These are phyloP conservation scores for Entophlyctis luteolus DNA, from an alignment of 192 early-diverging fungal genomes.

Conservation along the genomic window DNA sequence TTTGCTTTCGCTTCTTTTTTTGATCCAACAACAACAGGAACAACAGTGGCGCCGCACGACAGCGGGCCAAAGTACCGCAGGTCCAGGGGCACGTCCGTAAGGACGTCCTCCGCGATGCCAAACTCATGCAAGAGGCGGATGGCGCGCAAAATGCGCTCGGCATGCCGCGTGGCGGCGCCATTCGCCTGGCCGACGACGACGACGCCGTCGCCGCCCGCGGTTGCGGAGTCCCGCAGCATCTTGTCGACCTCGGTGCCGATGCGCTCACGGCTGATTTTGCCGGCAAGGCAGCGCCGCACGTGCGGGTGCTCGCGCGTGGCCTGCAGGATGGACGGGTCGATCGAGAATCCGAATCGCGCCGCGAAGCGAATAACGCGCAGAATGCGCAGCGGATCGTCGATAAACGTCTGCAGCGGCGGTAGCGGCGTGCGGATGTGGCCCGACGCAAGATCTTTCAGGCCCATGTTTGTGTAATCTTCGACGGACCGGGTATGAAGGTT, in stretches of 20 bases:
- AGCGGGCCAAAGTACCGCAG: slow-evolving; percentile 4
- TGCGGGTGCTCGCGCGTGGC: slow-evolving; percentile 31
- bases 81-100: neutral
- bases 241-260: slow-evolving; percentile 91
- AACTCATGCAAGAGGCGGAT: slow-evolving; percentile 26
- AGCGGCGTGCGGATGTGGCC: slow-evolving; percentile 88
- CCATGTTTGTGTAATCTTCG: slow-evolving; percentile 78
- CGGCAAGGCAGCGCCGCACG: slow-evolving; percentile 53
- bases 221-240: slow-evolving; percentile 60
- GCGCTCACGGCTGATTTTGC: slow-evolving; percentile 88
- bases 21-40: neutral
- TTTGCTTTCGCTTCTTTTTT: neutral
- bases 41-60: neutral
- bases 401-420: slow-evolving; percentile 79
- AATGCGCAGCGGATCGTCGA: slow-evolving; percentile 92
- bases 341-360: slow-evolving; percentile 75
- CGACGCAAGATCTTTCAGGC: slow-evolving; percentile 66
- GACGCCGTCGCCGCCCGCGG: neutral
- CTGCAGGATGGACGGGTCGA: slow-evolving; percentile 63
- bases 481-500: slow-evolving; percentile 80
- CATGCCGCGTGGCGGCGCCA: neutral
- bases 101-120: slow-evolving; percentile 1
- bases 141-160: neutral
- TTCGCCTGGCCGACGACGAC: neutral
- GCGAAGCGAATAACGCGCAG: slow-evolving; percentile 93